Base-by-base conservation (phyloP, 257 asterid species). In the Gentiana macrophylla region DNA sequence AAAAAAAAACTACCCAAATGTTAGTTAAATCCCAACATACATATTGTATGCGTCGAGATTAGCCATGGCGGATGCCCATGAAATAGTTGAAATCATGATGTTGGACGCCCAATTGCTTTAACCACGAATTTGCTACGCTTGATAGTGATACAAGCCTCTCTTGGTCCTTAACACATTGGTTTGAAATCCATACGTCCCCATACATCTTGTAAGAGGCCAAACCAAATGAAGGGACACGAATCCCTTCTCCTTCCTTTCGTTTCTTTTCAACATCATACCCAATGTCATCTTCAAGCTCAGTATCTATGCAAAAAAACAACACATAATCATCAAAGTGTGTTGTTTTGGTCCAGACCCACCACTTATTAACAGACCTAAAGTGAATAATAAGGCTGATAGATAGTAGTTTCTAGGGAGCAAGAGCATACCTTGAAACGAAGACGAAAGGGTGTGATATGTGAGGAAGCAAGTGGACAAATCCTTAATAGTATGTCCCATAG, bases 401-500 rank as follows among this genome's bases (percentile, higher is more conserved):
- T 8, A 15, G 11, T 24, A 24, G 24, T 24, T 24, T 24, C 11
- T 8, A 37, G 12, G n/a, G 2, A 41, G 32, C 32, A 41, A 3
- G 37, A 3, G 7, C 52, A 3, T 71, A 89, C 97, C 97, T 78
- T 82, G 94, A 59, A 78, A 86, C 38, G 84, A 78, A 58, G 97
- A 81, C 33, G 95, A 89, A 55, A 89, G 72, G 4, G 89, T 89
- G 60, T 89, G 94, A 68, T 81, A 89, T 5, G 95, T 79, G 41
- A 89, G 95, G 68, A 89, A 89, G 76, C 80, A 71, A 15, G 94
- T 69, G 44, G 80, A 73, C 62, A 84, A 67, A 76, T 86, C 94
- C 65, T 70, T 78, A 44, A 69, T 68, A 55, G 75, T 67, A 67
- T 84, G 59, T 52, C 80, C 87, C 4, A 73, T 70, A 1, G 95